Percentiles rank a stretch among this genome's conserved stretches.
These are phyloP conservation scores for Tetrapisispora phaffii DNA, from an alignment of 805 yeast genomes.

Conservation along the genomic window DNA sequence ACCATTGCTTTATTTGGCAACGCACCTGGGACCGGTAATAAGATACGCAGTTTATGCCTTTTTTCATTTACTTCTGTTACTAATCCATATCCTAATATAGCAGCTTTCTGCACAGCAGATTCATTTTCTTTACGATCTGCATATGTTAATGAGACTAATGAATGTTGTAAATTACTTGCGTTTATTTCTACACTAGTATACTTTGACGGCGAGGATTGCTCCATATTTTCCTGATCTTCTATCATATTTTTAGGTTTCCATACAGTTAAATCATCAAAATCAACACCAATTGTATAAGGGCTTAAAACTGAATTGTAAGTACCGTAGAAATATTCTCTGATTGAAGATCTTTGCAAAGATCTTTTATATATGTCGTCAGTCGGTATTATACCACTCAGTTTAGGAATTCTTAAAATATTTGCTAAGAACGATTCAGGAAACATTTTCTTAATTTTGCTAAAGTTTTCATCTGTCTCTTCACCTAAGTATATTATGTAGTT, in stretches of 20 bases:
- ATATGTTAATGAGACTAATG: conserved; percentile 57
- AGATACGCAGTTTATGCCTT: conserved; percentile 53
- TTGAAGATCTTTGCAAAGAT: conserved; percentile 61
- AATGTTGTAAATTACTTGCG: conserved; percentile 56
- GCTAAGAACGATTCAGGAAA: conserved; percentile 9
- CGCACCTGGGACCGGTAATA: conserved; percentile 82
- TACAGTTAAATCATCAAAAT: conserved; percentile 48
- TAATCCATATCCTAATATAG: conserved; percentile 73
- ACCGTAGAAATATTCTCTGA: conserved; percentile 88
- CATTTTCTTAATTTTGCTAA: conserved; percentile 10
- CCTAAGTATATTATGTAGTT: conserved; percentile 17
- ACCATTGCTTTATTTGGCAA: conserved; percentile 68
- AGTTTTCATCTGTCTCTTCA: conserved; percentile 7
- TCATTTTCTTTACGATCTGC: conserved; percentile 39
- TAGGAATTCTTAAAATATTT: conserved; percentile 46
- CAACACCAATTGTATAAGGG: conserved; percentile 78
- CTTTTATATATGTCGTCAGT: conserved; percentile 61
- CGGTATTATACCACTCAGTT: conserved; percentile 69
- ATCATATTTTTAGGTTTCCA: conserved; percentile 42
- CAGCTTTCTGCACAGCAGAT: conserved; percentile 41
- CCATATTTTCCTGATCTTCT: conserved; percentile 17
- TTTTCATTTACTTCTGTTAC: conserved; percentile 63
- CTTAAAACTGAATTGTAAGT: conserved; percentile 53
- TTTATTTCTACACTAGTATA: conserved; percentile 35
- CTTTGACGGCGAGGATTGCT: conserved; percentile 11